Conservation (phyloP, 2,329 filamentous ascomycete genomes). For the Fusarium subglutinans region DNA sequence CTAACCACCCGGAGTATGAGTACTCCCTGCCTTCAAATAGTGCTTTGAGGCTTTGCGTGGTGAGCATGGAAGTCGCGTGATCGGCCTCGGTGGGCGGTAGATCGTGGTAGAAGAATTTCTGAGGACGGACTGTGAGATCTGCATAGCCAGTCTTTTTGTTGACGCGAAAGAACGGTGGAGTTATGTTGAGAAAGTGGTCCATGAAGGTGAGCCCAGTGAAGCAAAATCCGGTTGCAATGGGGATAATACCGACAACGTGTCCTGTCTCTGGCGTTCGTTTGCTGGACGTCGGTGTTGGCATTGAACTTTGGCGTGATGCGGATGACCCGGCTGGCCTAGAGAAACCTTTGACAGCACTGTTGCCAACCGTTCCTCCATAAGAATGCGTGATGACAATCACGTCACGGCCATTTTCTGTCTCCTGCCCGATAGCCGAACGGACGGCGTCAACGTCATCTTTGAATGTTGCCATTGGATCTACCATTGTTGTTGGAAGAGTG, state of each 20-base stretch:
- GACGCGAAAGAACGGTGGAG: neutral
- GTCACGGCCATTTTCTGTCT: neutral
- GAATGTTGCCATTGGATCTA: neutral
- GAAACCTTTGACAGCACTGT: neutral
- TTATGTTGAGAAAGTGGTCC: neutral
- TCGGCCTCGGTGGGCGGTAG: neutral
- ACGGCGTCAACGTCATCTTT: neutral
- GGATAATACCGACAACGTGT: neutral
- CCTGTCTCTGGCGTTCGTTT: neutral
- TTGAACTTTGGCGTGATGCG: neutral
- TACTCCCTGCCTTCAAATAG: neutral
- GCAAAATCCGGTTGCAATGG: neutral
- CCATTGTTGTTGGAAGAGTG: neutral
- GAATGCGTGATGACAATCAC: conserved; percentile 1
- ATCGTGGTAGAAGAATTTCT: neutral
- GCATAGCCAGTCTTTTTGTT: neutral
- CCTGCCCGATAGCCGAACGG: neutral
- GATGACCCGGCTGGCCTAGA: neutral
- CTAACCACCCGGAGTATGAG: neutral
- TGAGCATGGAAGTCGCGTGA: neutral
- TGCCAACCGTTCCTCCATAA: neutral
- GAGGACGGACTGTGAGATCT: neutral
- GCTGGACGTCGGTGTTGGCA: accelerated
- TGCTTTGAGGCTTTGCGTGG: neutral
- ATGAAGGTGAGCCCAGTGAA: neutral